Evolutionary conservation across 129 eudicot genomes (phyloP).

Genomic region (Mikania micrantha): DNA sequence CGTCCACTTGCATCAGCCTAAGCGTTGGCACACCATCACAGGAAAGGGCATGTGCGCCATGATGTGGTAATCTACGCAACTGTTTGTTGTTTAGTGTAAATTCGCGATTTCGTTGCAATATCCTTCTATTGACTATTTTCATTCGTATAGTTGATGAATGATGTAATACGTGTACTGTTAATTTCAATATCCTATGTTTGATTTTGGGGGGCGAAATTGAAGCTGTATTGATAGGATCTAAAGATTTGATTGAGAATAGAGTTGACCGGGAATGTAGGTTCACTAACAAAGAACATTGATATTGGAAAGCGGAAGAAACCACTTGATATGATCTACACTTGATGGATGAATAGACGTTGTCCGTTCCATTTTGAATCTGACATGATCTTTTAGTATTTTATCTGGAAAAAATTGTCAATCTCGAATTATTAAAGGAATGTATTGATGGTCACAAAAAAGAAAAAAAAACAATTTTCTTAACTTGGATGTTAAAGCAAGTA

Average conservation of each 20-base stretch:
- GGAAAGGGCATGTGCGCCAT: conserved; percentile 80
- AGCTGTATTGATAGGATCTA: not conserved
- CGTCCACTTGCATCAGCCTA: conserved; percentile 60
- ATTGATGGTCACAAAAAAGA: not conserved
- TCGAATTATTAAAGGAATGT: not conserved
- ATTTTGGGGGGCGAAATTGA: not conserved
- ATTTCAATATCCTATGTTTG: not conserved
- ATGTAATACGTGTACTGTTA: not conserved
- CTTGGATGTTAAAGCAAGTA: not conserved
- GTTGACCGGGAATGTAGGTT: not conserved
- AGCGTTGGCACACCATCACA: conserved; percentile 76
- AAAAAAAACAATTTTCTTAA: not conserved
- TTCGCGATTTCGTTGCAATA: not conserved
- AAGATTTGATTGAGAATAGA: not conserved
- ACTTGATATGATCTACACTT: not conserved
- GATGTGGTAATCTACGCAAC: conserved; percentile 47
- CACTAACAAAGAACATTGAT: not conserved
- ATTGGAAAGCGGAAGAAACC: not conserved
- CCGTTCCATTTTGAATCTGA: not conserved
- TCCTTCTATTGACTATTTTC: not conserved
- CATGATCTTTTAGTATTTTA: not conserved
- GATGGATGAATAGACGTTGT: no score
- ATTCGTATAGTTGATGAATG: not conserved
- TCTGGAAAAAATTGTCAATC: not conserved
- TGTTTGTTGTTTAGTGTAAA: not conserved